phyloP scores from a whole-genome alignment of 257 asterid genomes.

The Scutellaria baicalensis region DNA sequence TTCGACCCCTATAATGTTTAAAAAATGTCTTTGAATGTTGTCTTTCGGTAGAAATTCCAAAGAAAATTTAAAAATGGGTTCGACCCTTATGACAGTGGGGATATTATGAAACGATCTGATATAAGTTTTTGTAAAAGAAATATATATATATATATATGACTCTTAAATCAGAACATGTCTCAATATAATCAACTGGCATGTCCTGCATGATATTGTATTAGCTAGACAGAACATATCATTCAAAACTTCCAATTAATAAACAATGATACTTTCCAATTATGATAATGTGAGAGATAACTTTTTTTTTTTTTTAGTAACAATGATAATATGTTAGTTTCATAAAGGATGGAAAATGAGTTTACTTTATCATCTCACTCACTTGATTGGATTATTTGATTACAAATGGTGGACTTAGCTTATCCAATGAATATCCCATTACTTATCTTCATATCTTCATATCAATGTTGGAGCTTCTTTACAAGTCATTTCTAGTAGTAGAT shows the following conservation, averaged over 20 bases:
- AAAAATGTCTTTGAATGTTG: too few relatives aligned
- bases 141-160: too few relatives aligned
- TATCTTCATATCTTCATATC: slow-evolving; percentile 6
- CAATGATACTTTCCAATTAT: not conserved
- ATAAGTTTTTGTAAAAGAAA: too few relatives aligned
- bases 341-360: too few relatives aligned
- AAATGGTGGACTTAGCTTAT: not conserved
- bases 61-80: too few relatives aligned
- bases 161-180: too few relatives aligned
- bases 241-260: not conserved
- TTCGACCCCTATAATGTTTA: not conserved
- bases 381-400: slow-evolving; percentile 5
- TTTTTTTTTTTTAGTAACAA: not conserved
- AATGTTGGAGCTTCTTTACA: slow-evolving; percentile 23
- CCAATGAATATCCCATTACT: slow-evolving; percentile 11
- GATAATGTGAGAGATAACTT: slow-evolving; percentile 13
- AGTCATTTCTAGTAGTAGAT: slow-evolving; percentile 15
- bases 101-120: too few relatives aligned
- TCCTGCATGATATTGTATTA: too few relatives aligned
- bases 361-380: too few relatives aligned
- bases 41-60: too few relatives aligned
- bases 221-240: not conserved
- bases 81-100: too few relatives aligned
- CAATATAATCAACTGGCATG: not conserved
- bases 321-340: too few relatives aligned